phyloP scores from a whole-genome alignment of 139 green algal species.

The Volvox reticuliferus region DNA sequence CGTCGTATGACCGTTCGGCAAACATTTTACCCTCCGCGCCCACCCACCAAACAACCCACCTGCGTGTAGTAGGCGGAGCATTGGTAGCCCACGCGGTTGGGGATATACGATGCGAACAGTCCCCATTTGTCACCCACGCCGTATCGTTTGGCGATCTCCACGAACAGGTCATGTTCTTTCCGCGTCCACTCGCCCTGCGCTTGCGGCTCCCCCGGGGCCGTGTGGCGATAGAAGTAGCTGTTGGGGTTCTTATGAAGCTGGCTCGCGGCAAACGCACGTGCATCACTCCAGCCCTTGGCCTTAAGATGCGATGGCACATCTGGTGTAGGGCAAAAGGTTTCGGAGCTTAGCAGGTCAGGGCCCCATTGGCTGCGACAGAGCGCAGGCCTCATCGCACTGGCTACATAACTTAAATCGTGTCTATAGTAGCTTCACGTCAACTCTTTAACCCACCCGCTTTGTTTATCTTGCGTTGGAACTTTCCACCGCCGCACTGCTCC shows the following conservation, averaged over 20 bases:
- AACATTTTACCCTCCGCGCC: too few species aligned
- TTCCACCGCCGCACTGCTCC: slow-evolving; percentile 68
- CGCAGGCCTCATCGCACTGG: too few species aligned
- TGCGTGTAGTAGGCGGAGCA: slow-evolving; percentile 75
- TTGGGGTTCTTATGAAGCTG: slow-evolving; percentile 85
- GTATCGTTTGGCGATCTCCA: slow-evolving; percentile 65
- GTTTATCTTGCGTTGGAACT: slow-evolving; percentile 41
- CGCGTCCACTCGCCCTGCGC: slow-evolving; percentile 74
- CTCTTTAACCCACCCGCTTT: too few species aligned
- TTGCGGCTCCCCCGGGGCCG: slow-evolving; percentile 64
- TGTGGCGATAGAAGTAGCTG: slow-evolving; percentile 84
- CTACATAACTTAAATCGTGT: too few species aligned
- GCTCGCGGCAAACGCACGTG: slow-evolving; percentile 64
- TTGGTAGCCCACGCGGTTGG: slow-evolving; percentile 83
- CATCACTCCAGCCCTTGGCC: slow-evolving; percentile 70
- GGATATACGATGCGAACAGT: slow-evolving; percentile 80
- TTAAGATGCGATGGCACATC: slow-evolving; percentile 61
- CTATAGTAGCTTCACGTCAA: too few species aligned
- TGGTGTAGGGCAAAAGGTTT: not conserved
- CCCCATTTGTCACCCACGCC: slow-evolving; percentile 86
- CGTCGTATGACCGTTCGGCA: too few species aligned
- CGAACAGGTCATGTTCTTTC: slow-evolving; percentile 76
- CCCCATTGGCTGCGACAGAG: too few species aligned
- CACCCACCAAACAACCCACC: not conserved
- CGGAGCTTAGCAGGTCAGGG: too few species aligned